Evolutionary conservation across 192 early-diverging fungal species (phyloP).

Genomic region (Coemansia sp.): DNA sequence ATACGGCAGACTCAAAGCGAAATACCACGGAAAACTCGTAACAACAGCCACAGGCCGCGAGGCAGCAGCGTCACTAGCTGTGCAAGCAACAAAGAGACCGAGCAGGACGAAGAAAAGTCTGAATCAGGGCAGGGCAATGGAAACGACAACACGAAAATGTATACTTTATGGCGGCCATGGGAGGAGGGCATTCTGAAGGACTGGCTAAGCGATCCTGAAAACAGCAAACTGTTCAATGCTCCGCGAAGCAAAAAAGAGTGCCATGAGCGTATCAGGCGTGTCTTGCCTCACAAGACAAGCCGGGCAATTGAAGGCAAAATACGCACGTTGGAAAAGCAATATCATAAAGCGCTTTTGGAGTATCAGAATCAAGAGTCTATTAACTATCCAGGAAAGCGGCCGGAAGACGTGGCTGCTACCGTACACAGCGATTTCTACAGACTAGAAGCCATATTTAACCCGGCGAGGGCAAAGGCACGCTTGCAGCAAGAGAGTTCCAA

Average conservation of each 20-base stretch:
- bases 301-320: conserved; percentile 54
- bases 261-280: conserved; percentile 49
- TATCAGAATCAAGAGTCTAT: conserved; percentile 24
- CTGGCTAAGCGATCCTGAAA: conserved; percentile 48
- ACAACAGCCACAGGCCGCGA: not conserved
- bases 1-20: conserved; percentile 26
- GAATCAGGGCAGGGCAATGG: not conserved
- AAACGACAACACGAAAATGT: conserved; percentile 10
- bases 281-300: conserved; percentile 46
- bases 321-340: conserved; percentile 48
- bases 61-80: not conserved
- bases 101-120: too few species aligned
- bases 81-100: not conserved
- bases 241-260: conserved; percentile 53
- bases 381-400: conserved; percentile 32
- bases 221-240: conserved; percentile 48
- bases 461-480: conserved; percentile 16
- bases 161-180: conserved; percentile 49
- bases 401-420: conserved; percentile 41
- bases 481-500: not conserved
- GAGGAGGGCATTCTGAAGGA: conserved; percentile 41
- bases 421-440: conserved; percentile 42
- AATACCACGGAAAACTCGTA: too few species aligned
- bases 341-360: conserved; percentile 30
- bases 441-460: conserved; percentile 41